Evolutionary conservation across 2,329 filamentous ascomycete genomes (phyloP).

Genomic region (Cercospora citrullina): DNA sequence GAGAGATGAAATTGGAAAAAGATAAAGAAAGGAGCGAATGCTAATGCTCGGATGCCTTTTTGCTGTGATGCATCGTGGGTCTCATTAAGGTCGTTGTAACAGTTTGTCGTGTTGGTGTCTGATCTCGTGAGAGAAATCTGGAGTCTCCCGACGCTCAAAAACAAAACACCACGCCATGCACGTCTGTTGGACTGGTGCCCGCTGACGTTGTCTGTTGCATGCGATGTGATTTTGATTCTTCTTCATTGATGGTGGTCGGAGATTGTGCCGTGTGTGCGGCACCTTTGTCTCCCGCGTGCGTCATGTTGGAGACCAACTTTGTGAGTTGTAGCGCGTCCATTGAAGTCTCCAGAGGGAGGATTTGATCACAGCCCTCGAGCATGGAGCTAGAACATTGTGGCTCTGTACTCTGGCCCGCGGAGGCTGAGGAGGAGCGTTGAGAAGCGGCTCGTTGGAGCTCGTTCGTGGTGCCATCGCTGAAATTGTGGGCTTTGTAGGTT

Average conservation of each 20-base stretch:
- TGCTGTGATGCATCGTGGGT: conserved; percentile 3
- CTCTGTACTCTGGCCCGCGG: conserved; percentile 10
- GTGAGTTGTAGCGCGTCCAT: conserved; percentile 26
- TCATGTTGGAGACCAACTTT: conserved; percentile 22
- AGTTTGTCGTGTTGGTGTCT: no score
- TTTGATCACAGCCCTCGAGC: conserved; percentile 23
- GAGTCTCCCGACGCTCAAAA: conserved; percentile 29
- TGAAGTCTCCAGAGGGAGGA: conserved; percentile 24
- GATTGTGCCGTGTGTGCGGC: neutral
- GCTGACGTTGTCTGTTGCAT: conserved; percentile 11
- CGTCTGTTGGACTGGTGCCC: conserved; percentile 8
- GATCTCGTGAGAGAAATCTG: no score
- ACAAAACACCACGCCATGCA: conserved; percentile 33
- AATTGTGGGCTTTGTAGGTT: conserved; percentile 42
- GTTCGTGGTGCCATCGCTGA: conserved; percentile 14
- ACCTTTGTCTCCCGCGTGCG: conserved; percentile 12
- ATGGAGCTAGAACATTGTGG: conserved; percentile 25
- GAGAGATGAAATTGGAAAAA: neutral
- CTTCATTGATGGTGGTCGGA: conserved; percentile 1
- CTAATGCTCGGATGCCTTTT: neutral
- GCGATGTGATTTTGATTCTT: conserved; percentile 22
- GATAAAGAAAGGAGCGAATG: neutral
- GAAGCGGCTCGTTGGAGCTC: conserved; percentile 23
- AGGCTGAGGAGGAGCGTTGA: conserved; percentile 23
- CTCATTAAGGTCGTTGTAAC: conserved; percentile 9